Conservation (phyloP, 2,329 filamentous ascomycete genomes). For the Plenodomus lindquistii region DNA sequence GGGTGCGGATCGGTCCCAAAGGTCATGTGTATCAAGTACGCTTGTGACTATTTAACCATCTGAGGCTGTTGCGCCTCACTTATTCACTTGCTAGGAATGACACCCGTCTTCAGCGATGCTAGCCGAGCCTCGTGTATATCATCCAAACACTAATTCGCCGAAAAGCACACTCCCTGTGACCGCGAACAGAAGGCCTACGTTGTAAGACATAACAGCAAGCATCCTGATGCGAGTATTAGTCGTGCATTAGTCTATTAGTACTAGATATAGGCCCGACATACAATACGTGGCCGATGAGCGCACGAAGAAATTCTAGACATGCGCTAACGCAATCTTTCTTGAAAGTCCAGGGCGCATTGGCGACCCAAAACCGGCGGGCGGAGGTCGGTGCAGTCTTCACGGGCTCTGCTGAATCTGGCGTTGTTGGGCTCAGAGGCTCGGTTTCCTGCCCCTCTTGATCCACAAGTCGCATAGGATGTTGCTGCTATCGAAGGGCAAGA, state of each 20-base stretch:
- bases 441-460: conserved; percentile 14
- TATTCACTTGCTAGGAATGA: conserved; percentile 19
- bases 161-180: conserved; percentile 34
- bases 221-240: conserved; percentile 17
- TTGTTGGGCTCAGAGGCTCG: conserved; percentile 20
- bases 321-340: conserved; percentile 24
- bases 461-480: not conserved
- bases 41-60: not conserved
- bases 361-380: conserved; percentile 17
- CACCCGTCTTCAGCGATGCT: conserved; percentile 31
- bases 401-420: not conserved
- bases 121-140: conserved; percentile 24
- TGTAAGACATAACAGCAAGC: conserved; percentile 40
- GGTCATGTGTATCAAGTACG: not conserved
- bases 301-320: conserved; percentile 27
- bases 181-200: conserved; percentile 35
- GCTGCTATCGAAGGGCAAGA: conserved; percentile 7
- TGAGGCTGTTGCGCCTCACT: not conserved
- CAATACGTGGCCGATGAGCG: conserved; percentile 35
- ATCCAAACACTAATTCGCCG: conserved; percentile 33
- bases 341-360: conserved; percentile 23
- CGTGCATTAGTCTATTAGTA: not conserved
- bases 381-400: not conserved
- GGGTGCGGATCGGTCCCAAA: not conserved
- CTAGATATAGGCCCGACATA: conserved; percentile 10